Evolutionary conservation across 495 filamentous ascomycete species (phyloP).

Genomic region (Venustampulla echinocandica): DNA sequence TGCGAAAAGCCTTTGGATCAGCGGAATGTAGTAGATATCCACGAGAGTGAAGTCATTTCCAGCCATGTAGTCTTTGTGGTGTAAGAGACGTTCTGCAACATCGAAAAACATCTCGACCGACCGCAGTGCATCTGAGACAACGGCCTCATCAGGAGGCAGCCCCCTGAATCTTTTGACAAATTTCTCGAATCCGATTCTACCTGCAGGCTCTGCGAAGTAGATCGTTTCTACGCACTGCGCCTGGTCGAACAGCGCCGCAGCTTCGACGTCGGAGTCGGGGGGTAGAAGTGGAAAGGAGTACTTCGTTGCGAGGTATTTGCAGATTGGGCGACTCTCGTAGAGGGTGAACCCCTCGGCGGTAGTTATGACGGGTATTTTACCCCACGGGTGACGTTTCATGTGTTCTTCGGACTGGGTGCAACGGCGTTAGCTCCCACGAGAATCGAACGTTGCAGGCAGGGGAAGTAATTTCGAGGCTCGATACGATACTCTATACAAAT

Average conservation of each 20-base stretch:
- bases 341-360: constrained; percentile 30
- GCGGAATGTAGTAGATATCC: constrained; percentile 38
- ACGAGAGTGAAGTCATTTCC: constrained; percentile 34
- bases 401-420: constrained; percentile 29
- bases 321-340: constrained; percentile 39
- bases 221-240: constrained; percentile 31
- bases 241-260: constrained; percentile 35
- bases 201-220: constrained; percentile 35
- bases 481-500: too few species aligned
- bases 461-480: constrained; percentile 18
- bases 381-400: constrained; percentile 33
- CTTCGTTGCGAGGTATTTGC: constrained; percentile 36
- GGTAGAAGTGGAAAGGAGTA: constrained; percentile 32
- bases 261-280: constrained; percentile 31
- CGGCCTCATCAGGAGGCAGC: constrained; percentile 31
- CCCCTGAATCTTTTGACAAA: constrained; percentile 36
- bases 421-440: constrained; percentile 19
- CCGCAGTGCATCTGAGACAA: constrained; percentile 30
- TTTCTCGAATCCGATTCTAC: constrained; percentile 34
- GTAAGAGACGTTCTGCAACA: constrained; percentile 32
- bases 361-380: constrained; percentile 30
- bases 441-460: constrained; percentile 21
- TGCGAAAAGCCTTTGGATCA: constrained; percentile 34
- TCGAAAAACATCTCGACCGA: constrained; percentile 34
- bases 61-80: constrained; percentile 32